phyloP scores from a whole-genome alignment of 352 stramenopile species.

The Elongisporangium undulatum region DNA sequence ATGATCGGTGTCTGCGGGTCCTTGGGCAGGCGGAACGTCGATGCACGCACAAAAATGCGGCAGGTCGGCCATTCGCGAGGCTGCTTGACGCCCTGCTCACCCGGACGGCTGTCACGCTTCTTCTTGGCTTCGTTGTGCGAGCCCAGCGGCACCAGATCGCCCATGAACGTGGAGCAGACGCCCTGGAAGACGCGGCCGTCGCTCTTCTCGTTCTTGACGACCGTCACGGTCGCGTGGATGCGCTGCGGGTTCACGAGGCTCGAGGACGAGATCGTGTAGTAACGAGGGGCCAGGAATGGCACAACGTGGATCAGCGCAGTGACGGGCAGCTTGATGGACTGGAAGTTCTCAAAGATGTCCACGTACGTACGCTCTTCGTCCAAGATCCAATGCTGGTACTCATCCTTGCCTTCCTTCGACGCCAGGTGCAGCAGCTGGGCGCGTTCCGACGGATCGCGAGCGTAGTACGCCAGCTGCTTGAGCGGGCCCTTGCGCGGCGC shows the following conservation, averaged over 20 bases:
- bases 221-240: conserved; percentile 93
- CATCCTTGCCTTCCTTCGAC: conserved; percentile 88
- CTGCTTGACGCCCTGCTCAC: conserved; percentile 66
- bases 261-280: conserved; percentile 98
- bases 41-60: conserved; percentile 93
- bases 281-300: conserved; percentile 92
- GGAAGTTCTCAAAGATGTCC: conserved; percentile 86
- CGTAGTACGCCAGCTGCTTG: conserved; percentile 81
- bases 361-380: conserved; percentile 89
- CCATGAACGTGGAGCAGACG: conserved; percentile 93
- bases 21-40: conserved; percentile 92
- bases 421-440: conserved; percentile 49
- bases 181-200: conserved; percentile 87
- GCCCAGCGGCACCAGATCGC: conserved; percentile 42
- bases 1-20: conserved; percentile 91
- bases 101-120: conserved; percentile 65
- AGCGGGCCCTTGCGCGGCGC: conserved; percentile 82
- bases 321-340: conserved; percentile 53
- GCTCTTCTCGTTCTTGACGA: conserved; percentile 83
- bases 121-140: conserved; percentile 45
- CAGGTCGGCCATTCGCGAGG: conserved; percentile 63
- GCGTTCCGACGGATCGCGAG: conserved; percentile 47
- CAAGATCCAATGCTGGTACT: conserved; percentile 93
- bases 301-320: conserved; percentile 90
- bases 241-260: conserved; percentile 86